Conservation (phyloP, 495 filamentous ascomycete genomes). For the Penicillium psychrofluorescens region DNA sequence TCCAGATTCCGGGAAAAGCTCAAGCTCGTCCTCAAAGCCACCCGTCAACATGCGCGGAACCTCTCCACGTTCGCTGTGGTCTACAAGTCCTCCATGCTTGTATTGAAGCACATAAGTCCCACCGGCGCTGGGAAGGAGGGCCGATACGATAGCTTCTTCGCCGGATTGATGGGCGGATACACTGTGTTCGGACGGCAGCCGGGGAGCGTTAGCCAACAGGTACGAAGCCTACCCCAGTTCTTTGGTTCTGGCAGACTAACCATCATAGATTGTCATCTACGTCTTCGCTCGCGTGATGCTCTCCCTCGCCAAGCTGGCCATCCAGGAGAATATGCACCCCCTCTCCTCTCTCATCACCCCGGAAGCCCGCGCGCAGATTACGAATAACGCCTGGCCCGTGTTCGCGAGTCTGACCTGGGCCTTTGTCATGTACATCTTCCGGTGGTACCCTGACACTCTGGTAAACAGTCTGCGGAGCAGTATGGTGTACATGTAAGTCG, state of each 20-base stretch:
- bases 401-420: constrained; percentile 90
- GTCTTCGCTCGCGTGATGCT: constrained; percentile 89
- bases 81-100: constrained; percentile 75
- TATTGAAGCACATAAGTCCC: constrained; percentile 56
- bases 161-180: constrained; percentile 90
- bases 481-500: constrained; percentile 93
- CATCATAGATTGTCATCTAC: constrained; percentile 75
- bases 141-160: constrained; percentile 75
- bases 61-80: constrained; percentile 82
- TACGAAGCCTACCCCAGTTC: constrained; percentile 9
- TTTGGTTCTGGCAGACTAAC: background rate
- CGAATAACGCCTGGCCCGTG: constrained; percentile 73
- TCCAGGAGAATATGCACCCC: constrained; percentile 53
- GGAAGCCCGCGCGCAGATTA: constrained; percentile 42
- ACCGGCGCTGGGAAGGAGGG: constrained; percentile 56
- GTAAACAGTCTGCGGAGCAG: constrained; percentile 87
- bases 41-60: constrained; percentile 84
- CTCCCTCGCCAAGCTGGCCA: constrained; percentile 70
- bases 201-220: constrained; percentile 83
- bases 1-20: constrained; percentile 68
- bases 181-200: constrained; percentile 82
- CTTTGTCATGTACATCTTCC: constrained; percentile 89
- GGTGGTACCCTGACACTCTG: constrained; percentile 81
- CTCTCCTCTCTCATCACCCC: constrained; percentile 35
- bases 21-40: constrained; percentile 72